Evolutionary conservation across 805 yeast species (phyloP).

Genomic region (Ogataea wickerhamii): DNA sequence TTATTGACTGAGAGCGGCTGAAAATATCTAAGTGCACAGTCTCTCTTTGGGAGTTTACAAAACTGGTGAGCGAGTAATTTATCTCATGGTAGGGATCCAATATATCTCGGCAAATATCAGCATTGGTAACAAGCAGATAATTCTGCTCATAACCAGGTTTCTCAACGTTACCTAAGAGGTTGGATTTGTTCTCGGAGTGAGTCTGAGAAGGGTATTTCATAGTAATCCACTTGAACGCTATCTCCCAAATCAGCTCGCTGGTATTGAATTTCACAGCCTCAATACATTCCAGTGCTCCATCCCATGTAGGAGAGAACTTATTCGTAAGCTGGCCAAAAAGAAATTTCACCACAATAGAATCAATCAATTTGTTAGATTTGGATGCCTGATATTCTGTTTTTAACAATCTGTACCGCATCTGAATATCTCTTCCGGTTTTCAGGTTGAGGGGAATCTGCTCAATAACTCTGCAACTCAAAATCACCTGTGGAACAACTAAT

Average conservation of each 20-base stretch:
- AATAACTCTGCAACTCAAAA: slow-evolving; percentile 48
- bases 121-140: background rate
- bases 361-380: slow-evolving; percentile 22
- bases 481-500: slow-evolving; percentile 20
- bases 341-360: slow-evolving; percentile 41
- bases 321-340: slow-evolving; percentile 70
- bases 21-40: slow-evolving; percentile 39
- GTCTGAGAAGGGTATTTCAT: slow-evolving; percentile 13
- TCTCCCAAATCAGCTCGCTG: slow-evolving; percentile 52
- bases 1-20: slow-evolving; percentile 54
- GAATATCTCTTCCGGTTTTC: slow-evolving; percentile 68
- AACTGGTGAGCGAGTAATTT: slow-evolving; percentile 36
- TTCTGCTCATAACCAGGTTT: background rate
- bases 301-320: slow-evolving; percentile 84
- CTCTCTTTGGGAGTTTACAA: slow-evolving; percentile 36
- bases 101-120: background rate
- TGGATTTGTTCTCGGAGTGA: no score
- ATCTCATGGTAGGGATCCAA: slow-evolving; percentile 32
- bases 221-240: slow-evolving; percentile 37
- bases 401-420: slow-evolving; percentile 60
- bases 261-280: slow-evolving; percentile 42
- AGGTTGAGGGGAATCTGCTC: slow-evolving; percentile 74
- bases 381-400: slow-evolving; percentile 39
- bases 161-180: background rate
- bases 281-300: slow-evolving; percentile 61